Conservation (phyloP, 345 rosid species). For the Bruguiera gymnorhiza region DNA sequence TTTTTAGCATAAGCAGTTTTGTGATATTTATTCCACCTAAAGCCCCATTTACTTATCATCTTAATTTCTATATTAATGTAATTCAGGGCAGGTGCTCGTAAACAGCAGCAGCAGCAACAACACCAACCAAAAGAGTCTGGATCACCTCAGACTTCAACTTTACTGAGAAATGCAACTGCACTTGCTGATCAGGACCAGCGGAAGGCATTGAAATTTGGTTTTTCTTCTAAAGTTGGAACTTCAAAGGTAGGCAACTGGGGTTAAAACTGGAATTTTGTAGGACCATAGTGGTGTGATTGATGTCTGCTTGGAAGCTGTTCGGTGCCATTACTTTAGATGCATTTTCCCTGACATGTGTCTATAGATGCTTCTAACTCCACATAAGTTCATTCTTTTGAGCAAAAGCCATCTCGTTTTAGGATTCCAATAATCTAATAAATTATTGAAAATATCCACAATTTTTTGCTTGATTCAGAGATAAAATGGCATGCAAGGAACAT, state of each 20-base stretch:
- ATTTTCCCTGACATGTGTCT: background rate
- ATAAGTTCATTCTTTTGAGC: too few relatives aligned
- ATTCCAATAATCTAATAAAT: too few relatives aligned
- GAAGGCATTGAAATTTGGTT: conserved; percentile 78
- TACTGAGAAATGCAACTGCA: conserved; percentile 34
- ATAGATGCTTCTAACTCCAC: background rate
- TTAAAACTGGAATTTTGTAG: background rate
- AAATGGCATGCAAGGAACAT: too few relatives aligned
- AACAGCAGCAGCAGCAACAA: conserved; percentile 44
- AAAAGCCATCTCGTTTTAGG: too few relatives aligned
- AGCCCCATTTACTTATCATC: background rate
- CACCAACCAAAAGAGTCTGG: conserved; percentile 45
- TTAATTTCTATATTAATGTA: conserved; percentile 9
- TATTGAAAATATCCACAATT: too few relatives aligned
- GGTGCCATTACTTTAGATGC: background rate
- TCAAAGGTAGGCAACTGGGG: conserved; percentile 54
- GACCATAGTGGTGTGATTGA: background rate
- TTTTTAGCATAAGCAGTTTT: background rate
- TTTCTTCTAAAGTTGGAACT: conserved; percentile 61
- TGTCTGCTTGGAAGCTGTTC: background rate
- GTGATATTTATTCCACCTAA: background rate
- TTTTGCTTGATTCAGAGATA: too few relatives aligned
- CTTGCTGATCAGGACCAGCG: conserved; percentile 79
- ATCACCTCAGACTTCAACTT: conserved; percentile 32
- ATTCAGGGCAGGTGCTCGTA: conserved; percentile 80